Percentiles rank a stretch among this genome's conserved stretches.
Evolutionary conservation across 1,284 basidiomycete species (phyloP).

Genomic region (Neolentinus lepideus): DNA sequence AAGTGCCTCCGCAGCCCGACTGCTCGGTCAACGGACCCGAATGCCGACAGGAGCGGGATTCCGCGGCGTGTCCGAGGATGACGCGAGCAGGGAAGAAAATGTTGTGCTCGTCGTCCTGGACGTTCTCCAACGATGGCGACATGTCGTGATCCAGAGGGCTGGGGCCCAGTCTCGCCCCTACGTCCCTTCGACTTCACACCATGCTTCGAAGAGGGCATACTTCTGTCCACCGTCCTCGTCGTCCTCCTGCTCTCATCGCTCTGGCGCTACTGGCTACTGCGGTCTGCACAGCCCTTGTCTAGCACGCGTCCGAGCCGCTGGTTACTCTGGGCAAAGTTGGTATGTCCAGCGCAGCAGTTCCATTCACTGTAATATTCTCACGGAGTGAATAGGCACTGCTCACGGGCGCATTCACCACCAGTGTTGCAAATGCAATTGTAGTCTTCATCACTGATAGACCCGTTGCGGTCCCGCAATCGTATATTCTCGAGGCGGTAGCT

Average conservation of each 20-base stretch:
- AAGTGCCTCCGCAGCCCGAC: no score
- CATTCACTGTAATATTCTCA: neutral
- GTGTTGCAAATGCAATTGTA: constrained; percentile 24
- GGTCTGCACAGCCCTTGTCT: constrained; percentile 17
- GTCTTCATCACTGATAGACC: constrained; percentile 27
- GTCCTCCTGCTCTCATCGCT: constrained; percentile 38
- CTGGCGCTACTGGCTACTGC: constrained; percentile 27
- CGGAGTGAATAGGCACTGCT: neutral
- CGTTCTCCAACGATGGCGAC: neutral
- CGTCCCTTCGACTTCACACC: constrained; percentile 76
- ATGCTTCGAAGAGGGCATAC: constrained; percentile 77
- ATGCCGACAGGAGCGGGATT: neutral
- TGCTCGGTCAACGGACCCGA: no score
- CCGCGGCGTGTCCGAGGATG: neutral
- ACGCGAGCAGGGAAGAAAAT: neutral
- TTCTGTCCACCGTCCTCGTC: constrained; percentile 48
- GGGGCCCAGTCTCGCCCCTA: constrained; percentile 49
- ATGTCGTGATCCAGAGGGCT: constrained; percentile 41
- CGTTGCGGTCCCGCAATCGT: constrained; percentile 46
- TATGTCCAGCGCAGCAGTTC: constrained; percentile 28
- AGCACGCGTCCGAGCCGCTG: constrained; percentile 35
- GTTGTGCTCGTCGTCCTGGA: neutral
- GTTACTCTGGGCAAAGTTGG: constrained; percentile 55
- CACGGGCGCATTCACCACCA: neutral
- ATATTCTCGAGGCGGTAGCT: constrained; percentile 52